A percentile compares a stretch with the other conserved stretches of the same genome.
phyloP scores from a whole-genome alignment of 1,284 basidiomycete genomes.

The Ganoderma multipileum region DNA sequence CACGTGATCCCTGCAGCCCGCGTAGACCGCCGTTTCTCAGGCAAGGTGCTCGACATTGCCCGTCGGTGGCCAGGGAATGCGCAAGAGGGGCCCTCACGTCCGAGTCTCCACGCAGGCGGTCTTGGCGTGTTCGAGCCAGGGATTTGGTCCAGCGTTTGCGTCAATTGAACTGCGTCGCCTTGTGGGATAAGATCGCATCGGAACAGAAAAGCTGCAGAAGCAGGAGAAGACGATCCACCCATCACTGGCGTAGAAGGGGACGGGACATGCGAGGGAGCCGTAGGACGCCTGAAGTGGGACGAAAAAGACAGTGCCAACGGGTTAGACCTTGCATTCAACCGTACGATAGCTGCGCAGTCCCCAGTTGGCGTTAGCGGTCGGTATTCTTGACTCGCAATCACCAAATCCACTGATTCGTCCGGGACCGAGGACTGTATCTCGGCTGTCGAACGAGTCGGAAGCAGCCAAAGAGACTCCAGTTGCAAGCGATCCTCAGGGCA shows the following conservation, averaged over 20 bases:
- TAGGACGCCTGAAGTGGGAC: background rate
- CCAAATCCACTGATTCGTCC: background rate
- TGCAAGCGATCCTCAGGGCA: background rate
- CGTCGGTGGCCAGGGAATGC: background rate
- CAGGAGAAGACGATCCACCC: background rate
- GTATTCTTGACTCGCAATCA: background rate
- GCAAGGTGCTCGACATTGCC: background rate
- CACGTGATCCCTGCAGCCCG: background rate
- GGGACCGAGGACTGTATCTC: background rate
- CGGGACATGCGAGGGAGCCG: background rate
- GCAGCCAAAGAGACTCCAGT: background rate
- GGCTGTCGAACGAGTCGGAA: background rate
- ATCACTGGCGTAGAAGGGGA: background rate
- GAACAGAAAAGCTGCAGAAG: background rate
- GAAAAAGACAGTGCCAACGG: background rate
- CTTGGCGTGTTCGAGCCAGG: background rate
- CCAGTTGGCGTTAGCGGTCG: background rate
- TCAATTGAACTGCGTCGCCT: background rate
- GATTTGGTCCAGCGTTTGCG: background rate
- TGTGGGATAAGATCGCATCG: background rate
- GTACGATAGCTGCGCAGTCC: background rate
- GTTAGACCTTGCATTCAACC: background rate
- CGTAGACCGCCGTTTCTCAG: background rate
- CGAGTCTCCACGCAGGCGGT: background rate
- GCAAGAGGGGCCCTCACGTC: background rate